These are phyloP conservation scores for Amauroascus niger DNA, from an alignment of 2,329 filamentous ascomycete genomes.

Conservation along the genomic window DNA sequence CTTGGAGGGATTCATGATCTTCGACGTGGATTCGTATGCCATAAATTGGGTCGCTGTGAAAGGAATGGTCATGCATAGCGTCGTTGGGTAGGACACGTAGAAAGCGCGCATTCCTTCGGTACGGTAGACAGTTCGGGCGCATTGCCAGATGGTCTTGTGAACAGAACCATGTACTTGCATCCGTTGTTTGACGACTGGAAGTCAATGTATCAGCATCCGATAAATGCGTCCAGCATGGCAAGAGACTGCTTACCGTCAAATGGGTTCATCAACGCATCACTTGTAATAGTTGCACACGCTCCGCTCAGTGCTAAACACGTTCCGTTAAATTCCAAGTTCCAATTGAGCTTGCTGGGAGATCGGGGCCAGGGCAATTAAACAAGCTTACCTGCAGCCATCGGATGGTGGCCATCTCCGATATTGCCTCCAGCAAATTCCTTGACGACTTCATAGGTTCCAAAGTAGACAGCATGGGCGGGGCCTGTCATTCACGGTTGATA, in stretches of 20 bases:
- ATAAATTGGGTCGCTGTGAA: constrained; percentile 97
- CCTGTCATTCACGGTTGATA: constrained; percentile 45
- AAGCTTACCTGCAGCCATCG: constrained; percentile 72
- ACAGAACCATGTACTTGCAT: constrained; percentile 98
- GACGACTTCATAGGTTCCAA: constrained; percentile 93
- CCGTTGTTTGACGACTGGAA: constrained; percentile 89
- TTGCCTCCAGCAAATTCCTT: constrained; percentile 96
- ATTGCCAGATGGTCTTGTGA: constrained; percentile 78
- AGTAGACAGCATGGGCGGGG: constrained; percentile 94
- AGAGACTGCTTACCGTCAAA: constrained; percentile 67
- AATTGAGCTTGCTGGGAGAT: background rate
- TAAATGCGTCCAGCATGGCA: background rate
- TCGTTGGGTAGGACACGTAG: constrained; percentile 97
- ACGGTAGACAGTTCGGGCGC: constrained; percentile 76
- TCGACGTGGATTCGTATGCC: constrained; percentile 93
- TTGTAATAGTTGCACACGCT: constrained; percentile 89
- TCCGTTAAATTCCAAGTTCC: background rate
- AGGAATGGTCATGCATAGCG: constrained; percentile 94
- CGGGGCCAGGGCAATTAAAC: background rate
- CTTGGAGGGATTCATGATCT: constrained; percentile 71
- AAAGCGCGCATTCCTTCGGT: constrained; percentile 84
- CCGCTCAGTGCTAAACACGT: constrained; percentile 67
- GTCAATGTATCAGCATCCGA: constrained; percentile 1
- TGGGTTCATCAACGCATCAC: constrained; percentile 97
- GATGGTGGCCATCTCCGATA: constrained; percentile 72